Base-by-base conservation (phyloP, 306 rosid species). In the Dicorynia guianensis region DNA sequence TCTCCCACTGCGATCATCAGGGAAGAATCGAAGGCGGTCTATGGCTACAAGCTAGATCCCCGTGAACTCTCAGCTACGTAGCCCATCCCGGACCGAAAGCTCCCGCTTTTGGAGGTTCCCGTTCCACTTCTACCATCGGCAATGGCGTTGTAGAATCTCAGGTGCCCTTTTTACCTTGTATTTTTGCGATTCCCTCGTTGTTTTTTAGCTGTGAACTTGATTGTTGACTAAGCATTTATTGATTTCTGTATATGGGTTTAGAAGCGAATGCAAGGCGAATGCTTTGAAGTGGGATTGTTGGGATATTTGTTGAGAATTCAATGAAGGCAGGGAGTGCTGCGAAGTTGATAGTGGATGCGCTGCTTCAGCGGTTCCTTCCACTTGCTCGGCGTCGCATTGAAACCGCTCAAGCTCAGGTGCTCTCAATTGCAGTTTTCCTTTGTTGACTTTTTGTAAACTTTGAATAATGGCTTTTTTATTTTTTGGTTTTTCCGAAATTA, bases 241-340 rank as follows among this genome's bases (percentile, higher is more conserved):
- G 56, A 7, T 66, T 66, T 48, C 71, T 66, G 56, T 14, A 4
- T 30, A 7, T 30, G 25, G 12, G 30, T 4, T 47, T 14, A 1
- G 57, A 33, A 66, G 57, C n/a, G 58, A 48, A 67, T 48, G 70
- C 70, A 20, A 44, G 70, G 39, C 19, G 55, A 18, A 12, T 43
- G 19, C 54, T 65, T 34, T 65, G 7, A 65, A 44, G 53, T 64
- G 71, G 11, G 71, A 65, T 65, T 65, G 71, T 19, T 66, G 39
- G 14, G 42, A 30, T 25, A 46, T 25, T 39, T 47, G 9, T 14
- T 5, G 43, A 38, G 8, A 66, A 14, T 13, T 64, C 79, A 71
- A 91, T 91, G 97, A 96, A 96, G 91, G 92, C 98, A 5, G 99
- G 96, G 76, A 87, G 91, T 85, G 97, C 98, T 85, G 97, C 99